Conservation (phyloP, 2,329 filamentous ascomycete genomes). For the Herpotrichia juniperi region DNA sequence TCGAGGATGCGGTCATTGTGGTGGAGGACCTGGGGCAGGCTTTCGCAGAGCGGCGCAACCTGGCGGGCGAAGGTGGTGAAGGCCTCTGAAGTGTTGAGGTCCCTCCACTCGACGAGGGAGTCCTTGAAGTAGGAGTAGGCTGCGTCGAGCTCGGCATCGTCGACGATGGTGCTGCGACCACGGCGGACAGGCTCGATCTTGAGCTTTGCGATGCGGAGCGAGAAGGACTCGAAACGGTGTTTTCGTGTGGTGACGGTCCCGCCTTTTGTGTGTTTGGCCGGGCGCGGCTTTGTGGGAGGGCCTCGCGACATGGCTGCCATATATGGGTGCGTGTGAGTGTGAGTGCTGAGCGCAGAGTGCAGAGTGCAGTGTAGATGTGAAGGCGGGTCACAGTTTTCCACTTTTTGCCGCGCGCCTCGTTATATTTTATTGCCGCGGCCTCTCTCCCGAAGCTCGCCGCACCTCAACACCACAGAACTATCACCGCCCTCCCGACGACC, state of each 20-base stretch:
- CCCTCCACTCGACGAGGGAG: conserved; percentile 85
- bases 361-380: background rate
- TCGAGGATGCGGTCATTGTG: conserved; percentile 86
- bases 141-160: conserved; percentile 75
- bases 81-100: conserved; percentile 84
- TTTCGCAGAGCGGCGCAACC: conserved; percentile 81
- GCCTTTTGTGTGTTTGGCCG: conserved; percentile 69
- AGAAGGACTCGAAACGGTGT: conserved; percentile 91
- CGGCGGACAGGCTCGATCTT: conserved; percentile 93
- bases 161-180: conserved; percentile 83
- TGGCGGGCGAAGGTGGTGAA: conserved; percentile 80
- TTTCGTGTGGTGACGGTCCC: conserved; percentile 78
- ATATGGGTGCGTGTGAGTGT: conserved; percentile 15
- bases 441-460: background rate
- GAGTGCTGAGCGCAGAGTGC: conserved; percentile 5
- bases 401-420: conserved; percentile 17
- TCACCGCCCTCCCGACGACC: conserved; percentile 6
- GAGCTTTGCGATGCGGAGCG: conserved; percentile 85
- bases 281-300: conserved; percentile 44
- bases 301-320: conserved; percentile 54
- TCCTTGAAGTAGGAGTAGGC: conserved; percentile 87
- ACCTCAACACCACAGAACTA: conserved; percentile 1
- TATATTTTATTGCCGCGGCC: conserved; percentile 3
- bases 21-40: conserved; percentile 88
- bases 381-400: conserved; percentile 10